Evolutionary conservation across 164 flowering plant species (phyloP).

Genomic region (Tinospora cordifolia): DNA sequence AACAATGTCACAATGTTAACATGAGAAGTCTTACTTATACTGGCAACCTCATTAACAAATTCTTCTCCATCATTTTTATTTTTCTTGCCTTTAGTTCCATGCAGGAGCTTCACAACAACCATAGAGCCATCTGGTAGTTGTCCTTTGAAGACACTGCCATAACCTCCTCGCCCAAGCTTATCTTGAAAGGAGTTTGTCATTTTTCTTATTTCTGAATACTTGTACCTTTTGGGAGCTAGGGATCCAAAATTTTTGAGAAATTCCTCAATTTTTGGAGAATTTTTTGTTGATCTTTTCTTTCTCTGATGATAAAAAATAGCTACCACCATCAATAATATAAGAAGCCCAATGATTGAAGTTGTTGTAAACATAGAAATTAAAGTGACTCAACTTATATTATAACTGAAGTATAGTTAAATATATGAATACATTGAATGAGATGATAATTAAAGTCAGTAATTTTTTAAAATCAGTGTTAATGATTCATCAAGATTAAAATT

Average conservation of each 20-base stretch:
- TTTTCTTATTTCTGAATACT: slow-evolving; percentile 1
- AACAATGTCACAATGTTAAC: slow-evolving; percentile 2
- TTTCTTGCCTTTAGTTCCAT: background rate
- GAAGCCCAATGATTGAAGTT: background rate
- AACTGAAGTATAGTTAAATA: no score
- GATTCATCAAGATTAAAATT: no score
- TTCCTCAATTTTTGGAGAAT: background rate
- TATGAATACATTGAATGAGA: no score
- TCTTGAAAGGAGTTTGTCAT: slow-evolving; percentile 5
- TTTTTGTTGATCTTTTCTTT: background rate
- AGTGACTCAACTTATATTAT: no score
- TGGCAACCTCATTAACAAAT: slow-evolving; percentile 9
- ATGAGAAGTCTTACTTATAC: slow-evolving; percentile 7
- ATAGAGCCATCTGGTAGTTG: background rate
- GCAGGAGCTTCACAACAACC: slow-evolving; percentile 7
- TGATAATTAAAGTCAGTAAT: no score
- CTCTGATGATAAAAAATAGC: background rate
- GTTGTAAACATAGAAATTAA: background rate
- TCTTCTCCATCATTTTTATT: slow-evolving; percentile 5
- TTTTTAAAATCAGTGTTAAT: no score
- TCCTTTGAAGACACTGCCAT: slow-evolving; percentile 10
- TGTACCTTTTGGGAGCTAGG: slow-evolving; percentile 5
- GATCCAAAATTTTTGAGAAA: background rate
- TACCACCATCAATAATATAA: background rate
- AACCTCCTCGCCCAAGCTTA: slow-evolving; percentile 12